Percentiles rank a stretch among this genome's conserved stretches.
Evolutionary conservation across 768 basidiomycete genomes (phyloP).

Genomic region (Naganishia friedmannii): DNA sequence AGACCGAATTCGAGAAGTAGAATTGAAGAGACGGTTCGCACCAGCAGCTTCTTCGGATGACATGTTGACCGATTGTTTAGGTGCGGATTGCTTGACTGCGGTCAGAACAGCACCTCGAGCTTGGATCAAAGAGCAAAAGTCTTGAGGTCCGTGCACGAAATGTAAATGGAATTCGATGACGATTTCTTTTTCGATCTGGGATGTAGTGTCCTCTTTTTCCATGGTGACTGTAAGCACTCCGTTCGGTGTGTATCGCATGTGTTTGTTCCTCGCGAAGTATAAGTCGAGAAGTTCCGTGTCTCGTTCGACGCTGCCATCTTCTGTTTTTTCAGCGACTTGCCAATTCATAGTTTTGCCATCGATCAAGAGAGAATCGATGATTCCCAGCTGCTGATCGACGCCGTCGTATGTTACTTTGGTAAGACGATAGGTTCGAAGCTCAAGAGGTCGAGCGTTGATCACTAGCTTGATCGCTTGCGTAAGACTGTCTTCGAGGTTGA

Average conservation of each 20-base stretch:
- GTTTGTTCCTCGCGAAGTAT: background rate
- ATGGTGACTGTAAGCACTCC: background rate
- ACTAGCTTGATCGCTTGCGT: background rate
- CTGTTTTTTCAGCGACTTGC: background rate
- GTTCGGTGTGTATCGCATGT: background rate
- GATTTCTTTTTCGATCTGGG: background rate
- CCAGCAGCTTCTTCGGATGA: background rate
- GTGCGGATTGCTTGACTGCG: background rate
- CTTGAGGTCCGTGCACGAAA: background rate
- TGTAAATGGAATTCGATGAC: background rate
- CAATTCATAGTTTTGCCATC: constrained; percentile 10
- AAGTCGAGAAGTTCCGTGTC: constrained; percentile 2
- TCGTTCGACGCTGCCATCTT: background rate
- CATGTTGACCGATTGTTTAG: background rate
- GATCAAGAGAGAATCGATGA: background rate
- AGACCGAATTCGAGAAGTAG: background rate
- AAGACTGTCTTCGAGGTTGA: background rate
- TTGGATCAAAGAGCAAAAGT: background rate
- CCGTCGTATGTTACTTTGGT: background rate
- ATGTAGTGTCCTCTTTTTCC: background rate
- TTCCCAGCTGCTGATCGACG: background rate
- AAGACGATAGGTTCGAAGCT: background rate
- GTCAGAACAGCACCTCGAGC: background rate
- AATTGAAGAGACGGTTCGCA: background rate
- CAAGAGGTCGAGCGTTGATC: constrained; percentile 1